Evolutionary conservation across 1,284 basidiomycete genomes (phyloP).

Genomic region (Naganishia sp.): DNA sequence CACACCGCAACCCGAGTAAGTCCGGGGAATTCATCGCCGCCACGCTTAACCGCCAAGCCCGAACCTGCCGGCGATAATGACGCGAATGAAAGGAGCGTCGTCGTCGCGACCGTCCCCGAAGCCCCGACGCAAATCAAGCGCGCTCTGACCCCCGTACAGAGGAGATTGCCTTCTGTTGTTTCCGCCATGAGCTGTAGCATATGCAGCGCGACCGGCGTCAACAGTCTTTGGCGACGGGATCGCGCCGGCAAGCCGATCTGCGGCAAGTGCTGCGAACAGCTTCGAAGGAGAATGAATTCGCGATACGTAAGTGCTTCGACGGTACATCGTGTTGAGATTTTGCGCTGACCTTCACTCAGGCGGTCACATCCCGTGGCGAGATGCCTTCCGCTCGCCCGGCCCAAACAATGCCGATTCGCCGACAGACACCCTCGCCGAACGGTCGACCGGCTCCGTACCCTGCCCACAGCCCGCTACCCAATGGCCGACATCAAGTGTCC

Average conservation of each 20-base stretch:
- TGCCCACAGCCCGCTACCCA: background rate
- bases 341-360: background rate
- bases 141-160: background rate
- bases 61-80: background rate
- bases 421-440: conserved; percentile 5
- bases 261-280: conserved; percentile 18
- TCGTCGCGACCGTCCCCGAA: background rate
- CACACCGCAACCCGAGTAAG: background rate
- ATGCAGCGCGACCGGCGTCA: conserved; percentile 24
- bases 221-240: conserved; percentile 24
- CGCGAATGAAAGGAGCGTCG: conserved; percentile 4
- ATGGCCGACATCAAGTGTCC: background rate
- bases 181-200: conserved; percentile 24
- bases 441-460: conserved; percentile 9
- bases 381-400: background rate
- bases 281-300: conserved; percentile 22
- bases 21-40: background rate
- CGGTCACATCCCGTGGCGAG: conserved; percentile 7
- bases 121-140: background rate
- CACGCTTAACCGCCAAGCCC: background rate
- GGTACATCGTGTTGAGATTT: background rate
- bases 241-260: conserved; percentile 26
- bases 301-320: conserved; percentile 14
- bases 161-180: conserved; percentile 3
- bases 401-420: conserved; percentile 1